Evolutionary conservation across 306 rosid species (phyloP).

Genomic region (Begonia loranthoides): DNA sequence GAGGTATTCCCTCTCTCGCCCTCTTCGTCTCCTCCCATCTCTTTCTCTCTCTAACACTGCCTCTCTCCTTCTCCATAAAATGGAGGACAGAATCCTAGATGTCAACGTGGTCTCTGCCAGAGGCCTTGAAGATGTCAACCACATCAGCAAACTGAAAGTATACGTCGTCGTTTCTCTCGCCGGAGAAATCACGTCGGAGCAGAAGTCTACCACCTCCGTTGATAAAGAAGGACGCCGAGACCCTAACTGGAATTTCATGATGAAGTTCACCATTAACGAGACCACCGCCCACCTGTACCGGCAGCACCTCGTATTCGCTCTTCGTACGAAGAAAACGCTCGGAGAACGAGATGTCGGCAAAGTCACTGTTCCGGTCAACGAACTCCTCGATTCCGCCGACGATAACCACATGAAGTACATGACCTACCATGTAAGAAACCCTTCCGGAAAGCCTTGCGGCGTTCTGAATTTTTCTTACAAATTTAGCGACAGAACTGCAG

Average conservation of each 20-base stretch:
- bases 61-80: background rate
- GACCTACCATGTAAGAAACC: no score
- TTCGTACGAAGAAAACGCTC: conserved; percentile 3
- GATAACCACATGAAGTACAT: background rate
- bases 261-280: conserved; percentile 13
- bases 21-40: no score
- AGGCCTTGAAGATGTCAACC: conserved; percentile 14
- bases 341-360: conserved; percentile 16
- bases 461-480: no score
- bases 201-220: conserved; percentile 5
- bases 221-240: conserved; percentile 13
- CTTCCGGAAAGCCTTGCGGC: no score
- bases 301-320: conserved; percentile 2
- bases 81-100: conserved; percentile 11
- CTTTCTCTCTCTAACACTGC: no score
- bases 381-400: background rate
- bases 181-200: conserved; percentile 8
- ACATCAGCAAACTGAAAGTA: conserved; percentile 17
- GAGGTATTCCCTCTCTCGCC: no score
- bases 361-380: conserved; percentile 14
- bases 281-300: background rate
- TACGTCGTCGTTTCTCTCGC: conserved; percentile 20
- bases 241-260: conserved; percentile 14
- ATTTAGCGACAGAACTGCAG: no score
- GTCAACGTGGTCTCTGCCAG: conserved; percentile 14